Conservation (phyloP, 805 yeast genomes). For the Kuraishia piskuri region DNA sequence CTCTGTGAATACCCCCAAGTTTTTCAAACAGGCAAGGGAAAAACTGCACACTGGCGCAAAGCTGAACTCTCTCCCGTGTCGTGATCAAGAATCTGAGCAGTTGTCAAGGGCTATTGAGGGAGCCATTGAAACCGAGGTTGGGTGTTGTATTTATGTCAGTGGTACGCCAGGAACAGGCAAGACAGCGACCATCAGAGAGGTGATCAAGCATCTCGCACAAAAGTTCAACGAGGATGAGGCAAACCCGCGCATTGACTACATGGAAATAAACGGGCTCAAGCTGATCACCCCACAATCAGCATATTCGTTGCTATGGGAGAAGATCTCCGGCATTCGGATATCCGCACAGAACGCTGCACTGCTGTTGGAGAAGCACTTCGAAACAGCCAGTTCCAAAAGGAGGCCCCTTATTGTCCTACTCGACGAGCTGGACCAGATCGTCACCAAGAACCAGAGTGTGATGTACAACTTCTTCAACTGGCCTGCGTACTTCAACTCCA, state of each 20-base stretch:
- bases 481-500: constrained; percentile 81
- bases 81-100: constrained; percentile 74
- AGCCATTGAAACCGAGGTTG: constrained; percentile 62
- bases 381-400: constrained; percentile 20
- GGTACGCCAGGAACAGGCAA: constrained; percentile 99
- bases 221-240: constrained; percentile 11
- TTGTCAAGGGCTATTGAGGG: constrained; percentile 61
- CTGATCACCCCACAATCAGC: constrained; percentile 71
- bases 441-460: constrained; percentile 72
- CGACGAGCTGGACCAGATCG: constrained; percentile 92
- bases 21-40: constrained; percentile 28
- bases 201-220: constrained; percentile 53
- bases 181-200: constrained; percentile 88
- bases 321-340: constrained; percentile 50
- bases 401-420: constrained; percentile 66
- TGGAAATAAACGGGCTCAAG: constrained; percentile 89
- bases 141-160: constrained; percentile 82
- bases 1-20: constrained; percentile 11
- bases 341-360: constrained; percentile 58
- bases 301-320: constrained; percentile 77
- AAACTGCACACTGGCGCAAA: constrained; percentile 29
- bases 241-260: constrained; percentile 44
- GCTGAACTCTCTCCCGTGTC: constrained; percentile 61
- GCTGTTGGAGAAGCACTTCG: constrained; percentile 64
- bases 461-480: constrained; percentile 96